Evolutionary conservation across 2,329 filamentous ascomycete genomes (phyloP).

Genomic region (Xylariales sp.): DNA sequence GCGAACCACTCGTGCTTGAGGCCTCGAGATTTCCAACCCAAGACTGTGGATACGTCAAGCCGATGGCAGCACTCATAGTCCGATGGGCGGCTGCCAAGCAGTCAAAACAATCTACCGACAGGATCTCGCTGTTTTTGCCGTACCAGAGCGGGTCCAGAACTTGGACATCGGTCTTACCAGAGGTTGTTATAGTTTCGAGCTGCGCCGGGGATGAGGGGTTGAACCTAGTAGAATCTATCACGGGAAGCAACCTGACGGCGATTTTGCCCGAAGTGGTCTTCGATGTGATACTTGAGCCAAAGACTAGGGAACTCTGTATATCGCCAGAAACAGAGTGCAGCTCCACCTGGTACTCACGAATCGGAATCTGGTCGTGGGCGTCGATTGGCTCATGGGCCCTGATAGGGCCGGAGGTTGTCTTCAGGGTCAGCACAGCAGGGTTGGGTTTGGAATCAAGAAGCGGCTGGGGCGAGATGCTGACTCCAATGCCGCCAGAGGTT

Average conservation of each 20-base stretch:
- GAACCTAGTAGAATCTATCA: conserved; percentile 27
- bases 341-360: conserved; percentile 41
- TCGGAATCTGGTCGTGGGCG: conserved; percentile 27
- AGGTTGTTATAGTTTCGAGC: conserved; percentile 39
- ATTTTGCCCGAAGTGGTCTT: conserved; percentile 36
- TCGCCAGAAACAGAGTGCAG: conserved; percentile 39
- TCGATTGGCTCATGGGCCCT: conserved; percentile 36
- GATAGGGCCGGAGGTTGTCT: conserved; percentile 39
- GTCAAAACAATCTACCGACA: conserved; percentile 20
- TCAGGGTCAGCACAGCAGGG: conserved; percentile 35
- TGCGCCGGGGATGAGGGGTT: conserved; percentile 14
- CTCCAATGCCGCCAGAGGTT: conserved; percentile 37
- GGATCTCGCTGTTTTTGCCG: conserved; percentile 11
- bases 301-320: conserved; percentile 35
- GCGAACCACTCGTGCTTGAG: conserved; percentile 33
- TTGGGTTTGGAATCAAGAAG: conserved; percentile 27
- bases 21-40: conserved; percentile 45
- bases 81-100: conserved; percentile 36
- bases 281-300: conserved; percentile 30
- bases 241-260: conserved; percentile 36
- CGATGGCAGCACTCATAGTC: conserved; percentile 38
- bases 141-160: conserved; percentile 42
- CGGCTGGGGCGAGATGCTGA: conserved; percentile 35
- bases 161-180: conserved; percentile 32
- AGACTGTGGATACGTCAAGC: conserved; percentile 38